Evolutionary conservation across 169 alveolate genomes (phyloP).

Genomic region (Neospora caninum): DNA sequence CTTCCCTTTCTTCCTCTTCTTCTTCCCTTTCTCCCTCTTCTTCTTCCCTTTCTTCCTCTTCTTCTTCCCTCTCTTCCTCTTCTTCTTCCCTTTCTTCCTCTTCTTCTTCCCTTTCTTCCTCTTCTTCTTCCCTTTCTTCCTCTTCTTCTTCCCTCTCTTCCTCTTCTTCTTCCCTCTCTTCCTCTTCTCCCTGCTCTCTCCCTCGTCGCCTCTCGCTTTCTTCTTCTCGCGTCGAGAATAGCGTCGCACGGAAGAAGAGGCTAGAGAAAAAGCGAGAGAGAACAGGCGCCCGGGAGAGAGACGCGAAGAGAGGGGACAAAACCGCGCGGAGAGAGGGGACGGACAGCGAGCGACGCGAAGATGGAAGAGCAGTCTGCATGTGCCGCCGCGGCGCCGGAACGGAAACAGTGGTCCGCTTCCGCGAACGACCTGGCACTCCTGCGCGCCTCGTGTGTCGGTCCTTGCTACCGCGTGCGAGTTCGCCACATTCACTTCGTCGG

Average conservation of each 20-base stretch:
- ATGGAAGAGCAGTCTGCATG: no score
- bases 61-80: no score
- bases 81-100: not conserved
- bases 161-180: not conserved
- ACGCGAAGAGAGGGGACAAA: no score
- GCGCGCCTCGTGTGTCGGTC: not conserved
- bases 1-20: not conserved
- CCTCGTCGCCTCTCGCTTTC: not conserved
- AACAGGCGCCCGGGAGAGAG: no score
- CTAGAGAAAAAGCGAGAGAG: not conserved
- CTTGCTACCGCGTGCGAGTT: not conserved
- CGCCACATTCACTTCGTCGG: conserved; percentile 61
- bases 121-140: not conserved
- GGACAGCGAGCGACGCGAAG: not conserved
- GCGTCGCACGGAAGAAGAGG: not conserved
- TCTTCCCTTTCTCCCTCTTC: not conserved
- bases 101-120: not conserved
- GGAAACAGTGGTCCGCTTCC: not conserved
- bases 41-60: no score
- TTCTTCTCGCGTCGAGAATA: no score
- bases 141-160: no score
- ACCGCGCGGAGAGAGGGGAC: not conserved
- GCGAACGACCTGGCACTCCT: not conserved
- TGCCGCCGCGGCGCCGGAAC: no score
- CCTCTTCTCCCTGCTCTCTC: not conserved